Evolutionary conservation across 495 filamentous ascomycete genomes (phyloP), one percentile per base, ranked within the genome.

Genomic region (Xylaria castorea): DNA sequence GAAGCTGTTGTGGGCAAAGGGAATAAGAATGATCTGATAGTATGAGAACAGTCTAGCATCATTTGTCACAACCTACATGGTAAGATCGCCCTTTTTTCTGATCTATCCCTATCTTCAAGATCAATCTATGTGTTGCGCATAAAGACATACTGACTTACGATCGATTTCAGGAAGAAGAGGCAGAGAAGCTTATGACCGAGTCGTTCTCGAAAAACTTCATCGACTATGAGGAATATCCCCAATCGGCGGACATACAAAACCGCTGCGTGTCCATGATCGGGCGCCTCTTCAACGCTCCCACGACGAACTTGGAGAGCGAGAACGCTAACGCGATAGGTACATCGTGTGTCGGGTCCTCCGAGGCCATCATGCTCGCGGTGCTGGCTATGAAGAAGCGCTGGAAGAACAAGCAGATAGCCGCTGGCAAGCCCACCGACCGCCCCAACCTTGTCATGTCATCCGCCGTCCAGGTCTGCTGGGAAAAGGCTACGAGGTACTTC

Each of bases 381-480:
- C 87, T 97, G 25, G 94, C 94, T 65, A 97, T 97, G 94, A 97
- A 97, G 90, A 95, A 92, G 85, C 90, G 91, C 73, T 97, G 94
- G 94, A 90, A 93, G 83, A 94, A 95, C 79, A 89, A 90, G 84
- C 91, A 94, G 75, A 87, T 90, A 74, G 93, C 89, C 40, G 91
- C 86, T 42, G 93, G 93, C 67, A 94, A 94, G 83, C 87, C 93
- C 72, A 85, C 73, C 73, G 90, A 92, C 70, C 85, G 84, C 16
- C 94, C 94, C 58, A 97, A 97, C 83, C 91, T 97, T 71, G 82
- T 97, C 86, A 97, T 97, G 94, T 94, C 91, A 74, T 92, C 92
- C 30, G 94, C 94, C 38, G 94, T 97, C 1, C 94, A 97, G 83
- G 94, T 97, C 32, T 97, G 93, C 87, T 97, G 94, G 94, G 94